phyloP scores from a whole-genome alignment of 805 yeast species.

The Ogataea polymorpha region DNA sequence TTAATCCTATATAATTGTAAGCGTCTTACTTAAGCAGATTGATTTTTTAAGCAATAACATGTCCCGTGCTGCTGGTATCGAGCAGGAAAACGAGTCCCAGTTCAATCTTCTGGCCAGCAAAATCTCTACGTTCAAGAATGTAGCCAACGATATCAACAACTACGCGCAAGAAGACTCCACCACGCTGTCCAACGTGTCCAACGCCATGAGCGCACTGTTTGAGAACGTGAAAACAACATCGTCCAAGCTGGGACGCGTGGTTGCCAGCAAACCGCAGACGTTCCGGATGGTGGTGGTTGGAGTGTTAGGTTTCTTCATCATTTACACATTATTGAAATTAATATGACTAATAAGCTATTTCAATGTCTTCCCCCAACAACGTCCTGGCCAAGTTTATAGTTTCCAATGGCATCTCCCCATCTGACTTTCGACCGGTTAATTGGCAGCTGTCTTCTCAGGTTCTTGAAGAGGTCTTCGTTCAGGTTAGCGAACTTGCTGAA shows the following conservation, averaged over 20 bases:
- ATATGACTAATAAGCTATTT: slow-evolving; percentile 23
- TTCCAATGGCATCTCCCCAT: slow-evolving; percentile 94
- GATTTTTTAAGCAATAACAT: slow-evolving; percentile 11
- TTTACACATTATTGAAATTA: slow-evolving; percentile 54
- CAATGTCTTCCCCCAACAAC: slow-evolving; percentile 47
- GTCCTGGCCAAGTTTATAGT: slow-evolving; percentile 81
- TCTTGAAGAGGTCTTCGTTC: slow-evolving; percentile 80
- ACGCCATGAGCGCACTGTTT: slow-evolving; percentile 48
- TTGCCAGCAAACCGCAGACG: slow-evolving; percentile 55
- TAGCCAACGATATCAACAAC: slow-evolving; percentile 64
- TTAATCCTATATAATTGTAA: neutral
- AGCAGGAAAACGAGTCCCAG: slow-evolving; percentile 55
- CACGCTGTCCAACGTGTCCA: slow-evolving; percentile 40
- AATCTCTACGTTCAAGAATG: slow-evolving; percentile 57
- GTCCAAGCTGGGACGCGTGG: slow-evolving; percentile 49
- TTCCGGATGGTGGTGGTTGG: slow-evolving; percentile 60
- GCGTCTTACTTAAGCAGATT: slow-evolving; percentile 4
- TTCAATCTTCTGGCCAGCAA: slow-evolving; percentile 64
- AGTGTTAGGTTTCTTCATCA: slow-evolving; percentile 48
- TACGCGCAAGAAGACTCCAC: slow-evolving; percentile 57
- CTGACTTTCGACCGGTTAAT: slow-evolving; percentile 86
- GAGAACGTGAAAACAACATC: slow-evolving; percentile 52
- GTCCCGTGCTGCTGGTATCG: slow-evolving; percentile 32
- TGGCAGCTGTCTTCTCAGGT: slow-evolving; percentile 85
- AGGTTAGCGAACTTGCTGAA: slow-evolving; percentile 63